Conservation (phyloP, 345 rosid genomes). For the Eucalyptus sp. region DNA sequence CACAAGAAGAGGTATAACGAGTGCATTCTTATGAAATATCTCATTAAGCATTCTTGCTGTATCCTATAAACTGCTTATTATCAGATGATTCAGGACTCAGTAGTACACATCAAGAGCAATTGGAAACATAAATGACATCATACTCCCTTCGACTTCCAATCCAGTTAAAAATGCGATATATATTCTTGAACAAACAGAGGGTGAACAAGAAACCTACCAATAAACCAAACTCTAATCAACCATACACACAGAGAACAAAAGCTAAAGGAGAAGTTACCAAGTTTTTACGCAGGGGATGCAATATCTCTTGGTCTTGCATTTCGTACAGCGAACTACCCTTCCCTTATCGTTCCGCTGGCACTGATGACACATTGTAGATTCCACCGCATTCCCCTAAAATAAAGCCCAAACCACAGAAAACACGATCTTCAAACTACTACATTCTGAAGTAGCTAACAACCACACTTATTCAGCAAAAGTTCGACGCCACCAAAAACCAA, state of each 20-base stretch:
- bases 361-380: conserved; percentile 24
- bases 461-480: not conserved
- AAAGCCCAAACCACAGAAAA: not conserved
- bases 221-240: not conserved
- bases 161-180: not conserved
- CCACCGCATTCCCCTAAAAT: conserved; percentile 2
- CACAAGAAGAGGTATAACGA: not conserved
- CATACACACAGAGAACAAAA: not conserved
- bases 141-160: not conserved
- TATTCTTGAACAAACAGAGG: not conserved
- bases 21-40: not conserved
- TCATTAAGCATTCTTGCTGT: not conserved
- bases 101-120: not conserved
- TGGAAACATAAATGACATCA: not conserved
- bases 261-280: conserved; percentile 5
- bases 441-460: not conserved
- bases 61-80: not conserved
- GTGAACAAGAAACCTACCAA: not conserved
- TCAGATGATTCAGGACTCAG: not conserved
- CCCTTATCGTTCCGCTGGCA: conserved; percentile 36
- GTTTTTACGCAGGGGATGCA: conserved; percentile 14
- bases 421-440: not conserved
- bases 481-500: not conserved
- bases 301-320: conserved; percentile 19
- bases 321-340: conserved; percentile 13